A percentile compares a stretch with the other conserved stretches of the same genome.
Evolutionary conservation across 1,284 basidiomycete species (phyloP).

Genomic region (Trametes polyzona): DNA sequence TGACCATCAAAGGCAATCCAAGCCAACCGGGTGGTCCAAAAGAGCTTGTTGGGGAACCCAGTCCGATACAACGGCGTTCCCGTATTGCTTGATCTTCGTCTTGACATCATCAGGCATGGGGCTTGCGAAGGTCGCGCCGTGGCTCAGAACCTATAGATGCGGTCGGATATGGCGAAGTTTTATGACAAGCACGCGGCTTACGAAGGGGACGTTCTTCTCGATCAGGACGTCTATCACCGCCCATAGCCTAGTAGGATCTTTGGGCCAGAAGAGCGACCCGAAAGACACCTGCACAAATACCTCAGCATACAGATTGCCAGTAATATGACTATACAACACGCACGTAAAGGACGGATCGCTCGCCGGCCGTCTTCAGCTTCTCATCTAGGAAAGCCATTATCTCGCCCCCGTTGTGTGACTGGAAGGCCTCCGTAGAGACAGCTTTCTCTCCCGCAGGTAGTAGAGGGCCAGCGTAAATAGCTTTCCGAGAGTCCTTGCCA

Average conservation of each 20-base stretch:
- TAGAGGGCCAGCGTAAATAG: conserved; percentile 21
- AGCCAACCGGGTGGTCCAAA: conserved; percentile 25
- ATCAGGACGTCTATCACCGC: conserved; percentile 21
- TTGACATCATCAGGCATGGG: conserved; percentile 20
- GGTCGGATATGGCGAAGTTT: not conserved
- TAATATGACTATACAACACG: not conserved
- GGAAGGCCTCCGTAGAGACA: too few species aligned
- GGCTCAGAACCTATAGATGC: not conserved
- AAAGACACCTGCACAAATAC: conserved; percentile 17
- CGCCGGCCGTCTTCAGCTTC: conserved; percentile 17
- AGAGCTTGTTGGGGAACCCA: conserved; percentile 31
- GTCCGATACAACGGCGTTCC: conserved; percentile 18
- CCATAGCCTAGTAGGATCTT: conserved; percentile 12
- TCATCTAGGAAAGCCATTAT: conserved; percentile 23
- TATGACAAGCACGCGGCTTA: not conserved
- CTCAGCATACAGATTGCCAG: not conserved
- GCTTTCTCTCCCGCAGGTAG: conserved; percentile 2
- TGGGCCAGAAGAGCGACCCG: conserved; percentile 24
- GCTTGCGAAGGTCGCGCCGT: not conserved
- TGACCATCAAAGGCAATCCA: not conserved
- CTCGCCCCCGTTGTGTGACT: not conserved
- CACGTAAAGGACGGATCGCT: conserved; percentile 28
- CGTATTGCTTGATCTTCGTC: conserved; percentile 17
- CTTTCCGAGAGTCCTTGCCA: conserved; percentile 8
- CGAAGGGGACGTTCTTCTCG: conserved; percentile 23